A percentile compares a stretch with the other conserved stretches of the same genome.
These are phyloP conservation scores for Sporothrix pallida DNA, from an alignment of 2,329 filamentous ascomycete genomes.

Conservation along the genomic window DNA sequence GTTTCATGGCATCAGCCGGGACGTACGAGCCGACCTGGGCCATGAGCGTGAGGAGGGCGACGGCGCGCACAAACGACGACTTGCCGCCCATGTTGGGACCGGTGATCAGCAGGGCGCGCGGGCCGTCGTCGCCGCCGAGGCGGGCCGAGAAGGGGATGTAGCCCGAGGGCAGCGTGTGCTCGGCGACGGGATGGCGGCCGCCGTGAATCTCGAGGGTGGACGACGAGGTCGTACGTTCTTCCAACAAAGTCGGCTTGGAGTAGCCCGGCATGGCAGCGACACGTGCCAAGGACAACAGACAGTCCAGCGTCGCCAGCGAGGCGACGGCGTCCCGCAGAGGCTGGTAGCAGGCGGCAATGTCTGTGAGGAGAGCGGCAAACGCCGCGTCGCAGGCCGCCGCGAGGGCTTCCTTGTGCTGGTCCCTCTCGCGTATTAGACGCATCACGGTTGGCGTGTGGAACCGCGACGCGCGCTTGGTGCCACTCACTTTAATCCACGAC, in stretches of 20 bases:
- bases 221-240: conserved; percentile 57
- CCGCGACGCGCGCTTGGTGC: conserved; percentile 88
- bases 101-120: conserved; percentile 78
- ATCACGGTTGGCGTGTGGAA: conserved; percentile 95
- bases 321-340: conserved; percentile 86
- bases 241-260: conserved; percentile 71
- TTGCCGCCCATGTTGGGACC: conserved; percentile 99
- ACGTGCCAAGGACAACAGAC: conserved; percentile 81
- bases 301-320: conserved; percentile 85
- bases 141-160: conserved; percentile 91
- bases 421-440: conserved; percentile 80
- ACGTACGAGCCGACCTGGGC: conserved; percentile 95
- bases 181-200: conserved; percentile 94
- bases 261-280: conserved; percentile 89
- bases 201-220: conserved; percentile 70
- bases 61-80: conserved; percentile 92
- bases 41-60: conserved; percentile 90
- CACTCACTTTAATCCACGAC: conserved; percentile 92
- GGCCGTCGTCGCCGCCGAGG: conserved; percentile 61
- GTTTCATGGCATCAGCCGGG: conserved; percentile 72
- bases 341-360: conserved; percentile 85
- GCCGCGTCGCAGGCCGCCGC: conserved; percentile 89
- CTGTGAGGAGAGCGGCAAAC: conserved; percentile 72
- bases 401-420: conserved; percentile 92
- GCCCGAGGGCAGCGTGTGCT: conserved; percentile 80